Base-by-base conservation (phyloP, 2,329 filamentous ascomycete genomes). In the Colletotrichum karsti region DNA sequence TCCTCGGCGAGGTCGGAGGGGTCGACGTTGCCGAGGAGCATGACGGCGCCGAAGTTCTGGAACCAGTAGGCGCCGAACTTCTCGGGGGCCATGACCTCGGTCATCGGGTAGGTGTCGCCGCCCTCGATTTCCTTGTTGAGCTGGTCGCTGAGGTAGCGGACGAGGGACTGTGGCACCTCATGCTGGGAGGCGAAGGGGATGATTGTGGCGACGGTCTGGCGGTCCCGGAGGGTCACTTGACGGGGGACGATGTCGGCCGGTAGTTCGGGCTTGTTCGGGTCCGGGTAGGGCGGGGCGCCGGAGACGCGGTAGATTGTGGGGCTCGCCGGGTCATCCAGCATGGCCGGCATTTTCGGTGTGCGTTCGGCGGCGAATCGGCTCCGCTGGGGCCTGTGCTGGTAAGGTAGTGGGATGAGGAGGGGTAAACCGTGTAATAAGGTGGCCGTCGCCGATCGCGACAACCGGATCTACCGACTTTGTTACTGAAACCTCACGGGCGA, bases 71-170 rank as follows among this genome's bases (percentile, higher is more conserved):
- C 84, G 9, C 90, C 91, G 76, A 97, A 97, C 70, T 87, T 88
- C 20, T 92, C 89, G n/a, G 91, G 82, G 5, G 91, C 84, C 80
- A 97, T 89, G 18, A 90, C 84, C 58, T 95, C 91, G 73, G 91
- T 89, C 92, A 97, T 95, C 22, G 94, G 93, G 78, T 97, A 97
- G 1, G 94, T 97, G 78, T 97, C 94, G 63, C 94, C 94, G 79
- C 93, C 93, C 75, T 96, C 93, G 75, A 97, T 96, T 80, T 97
- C 94, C 80, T 93, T 92, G 78, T 95, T 95, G 74, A 97, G 87
- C 81, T 96, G 92, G 75, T 94, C 92, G 73, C 89, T 92, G 51
- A 97, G 88, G 76, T 97, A 96, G 41, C 86, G 86, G 37, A 95
- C 84, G 65, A 97, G 84, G 7, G 91, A 91, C 41, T 85, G 82